Evolutionary conservation across 2,329 filamentous ascomycete genomes (phyloP), one percentile per base, ranked within the genome.

Genomic region (Zymoseptoria pseudotritici): DNA sequence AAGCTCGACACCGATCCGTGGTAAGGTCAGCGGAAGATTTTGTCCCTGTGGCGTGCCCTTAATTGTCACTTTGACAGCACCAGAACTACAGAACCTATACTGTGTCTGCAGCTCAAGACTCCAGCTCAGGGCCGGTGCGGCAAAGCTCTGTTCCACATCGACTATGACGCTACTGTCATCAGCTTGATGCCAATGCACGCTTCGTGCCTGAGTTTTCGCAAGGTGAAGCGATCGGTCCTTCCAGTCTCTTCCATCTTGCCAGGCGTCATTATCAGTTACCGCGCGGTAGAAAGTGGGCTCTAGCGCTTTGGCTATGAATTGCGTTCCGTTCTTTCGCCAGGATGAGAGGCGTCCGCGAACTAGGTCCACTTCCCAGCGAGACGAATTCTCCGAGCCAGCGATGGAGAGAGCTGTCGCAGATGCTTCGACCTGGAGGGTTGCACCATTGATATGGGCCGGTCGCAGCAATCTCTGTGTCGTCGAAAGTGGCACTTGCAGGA

Each of bases 181-280:
- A 4, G 49, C 50, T 52, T 60, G 31, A 21, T 53, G 51, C 63
- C 61, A 67, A 6, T 61, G 58, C 0, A 58, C 55, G n/a, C 55
- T 58, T n/a, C 64, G 61, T 7, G 65, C 67, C 36, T 69, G 59
- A 0, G 61, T 24, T 19, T 20, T 58, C 2, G 67, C 68, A 2
- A 66, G 57, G 26, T 67, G 63, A 1, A 70, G 54, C 11, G 63
- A 57, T 21, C 54, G 53, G 2, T 66, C 63, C 52, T 78, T 73
- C 85, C 86, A 88, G 64, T 86, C 83, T 5, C 77, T 79, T 2
- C 81, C 77, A 11, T 83, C 81, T n/a, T 73, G 68, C 0, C 81
- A 78, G 0, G 76, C 74, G 67, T 89, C 86, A 66, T 89, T 89
- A 70, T 89, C 83, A 0, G 85, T 88, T 13, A 81, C 79, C 0